Percentiles rank a stretch among this genome's conserved stretches.
phyloP scores from a whole-genome alignment of 495 filamentous ascomycete species.

The Trypethelium eluteriae region DNA sequence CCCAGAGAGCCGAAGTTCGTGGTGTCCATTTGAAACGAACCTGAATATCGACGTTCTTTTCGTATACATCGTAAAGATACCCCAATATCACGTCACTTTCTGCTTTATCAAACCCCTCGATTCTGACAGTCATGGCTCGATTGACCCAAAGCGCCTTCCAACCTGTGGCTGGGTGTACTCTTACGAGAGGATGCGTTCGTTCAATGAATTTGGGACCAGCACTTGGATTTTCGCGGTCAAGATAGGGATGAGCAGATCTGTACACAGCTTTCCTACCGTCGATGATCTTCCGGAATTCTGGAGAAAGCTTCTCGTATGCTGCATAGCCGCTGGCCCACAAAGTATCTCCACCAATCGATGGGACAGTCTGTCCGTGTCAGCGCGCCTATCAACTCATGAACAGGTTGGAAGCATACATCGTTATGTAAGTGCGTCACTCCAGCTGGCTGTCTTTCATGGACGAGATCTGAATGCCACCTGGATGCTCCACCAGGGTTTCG shows the following conservation, averaged over 20 bases:
- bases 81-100: constrained; percentile 62
- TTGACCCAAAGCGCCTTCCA: constrained; percentile 69
- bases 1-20: constrained; percentile 54
- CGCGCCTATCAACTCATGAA: not conserved
- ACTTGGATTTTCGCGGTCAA: constrained; percentile 54
- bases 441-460: constrained; percentile 62
- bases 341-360: constrained; percentile 59
- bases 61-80: constrained; percentile 58
- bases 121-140: constrained; percentile 54
- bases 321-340: constrained; percentile 64
- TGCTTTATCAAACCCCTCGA: constrained; percentile 57
- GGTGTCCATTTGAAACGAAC: constrained; percentile 60
- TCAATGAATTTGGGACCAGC: constrained; percentile 58
- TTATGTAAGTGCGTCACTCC: constrained; percentile 65
- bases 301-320: constrained; percentile 65
- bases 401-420: constrained; percentile 21
- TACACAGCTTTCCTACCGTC: constrained; percentile 62
- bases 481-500: constrained; percentile 57
- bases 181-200: constrained; percentile 59
- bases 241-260: constrained; percentile 57
- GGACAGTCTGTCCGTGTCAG: constrained; percentile 43
- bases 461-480: constrained; percentile 63
- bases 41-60: constrained; percentile 61
- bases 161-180: constrained; percentile 62
- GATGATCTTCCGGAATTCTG: constrained; percentile 60